A percentile compares a stretch with the other conserved stretches of the same genome.
These are phyloP conservation scores for Melanomma pulvis-pyrius DNA, from an alignment of 495 filamentous ascomycete species.

Conservation along the genomic window DNA sequence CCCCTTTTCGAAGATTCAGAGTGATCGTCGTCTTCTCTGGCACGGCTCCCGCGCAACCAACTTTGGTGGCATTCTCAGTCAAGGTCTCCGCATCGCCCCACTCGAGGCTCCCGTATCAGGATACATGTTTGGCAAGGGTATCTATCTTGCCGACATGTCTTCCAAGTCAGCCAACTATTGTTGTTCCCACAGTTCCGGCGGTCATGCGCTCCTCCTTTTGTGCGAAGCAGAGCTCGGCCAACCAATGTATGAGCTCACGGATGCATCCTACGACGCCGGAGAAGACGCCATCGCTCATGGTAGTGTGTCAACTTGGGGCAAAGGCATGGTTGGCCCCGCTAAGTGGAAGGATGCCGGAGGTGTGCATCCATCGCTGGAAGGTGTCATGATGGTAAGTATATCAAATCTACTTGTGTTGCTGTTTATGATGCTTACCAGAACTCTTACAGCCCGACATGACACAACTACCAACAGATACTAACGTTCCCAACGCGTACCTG, in stretches of 20 bases:
- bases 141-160: slow-evolving; percentile 85
- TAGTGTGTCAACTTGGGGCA: slow-evolving; percentile 67
- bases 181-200: slow-evolving; percentile 49
- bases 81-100: slow-evolving; percentile 84
- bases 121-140: slow-evolving; percentile 87
- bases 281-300: slow-evolving; percentile 62
- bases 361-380: slow-evolving; percentile 63
- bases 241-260: slow-evolving; percentile 62
- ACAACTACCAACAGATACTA: slow-evolving; percentile 46
- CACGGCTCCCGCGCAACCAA: slow-evolving; percentile 80
- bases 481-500: slow-evolving; percentile 44
- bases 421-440: neutral
- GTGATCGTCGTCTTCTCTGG: slow-evolving; percentile 77
- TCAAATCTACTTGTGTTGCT: neutral
- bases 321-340: slow-evolving; percentile 61
- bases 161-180: slow-evolving; percentile 82
- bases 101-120: slow-evolving; percentile 78
- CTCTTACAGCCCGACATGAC: slow-evolving; percentile 52
- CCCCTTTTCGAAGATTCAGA: slow-evolving; percentile 43
- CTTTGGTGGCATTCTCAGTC: slow-evolving; percentile 79
- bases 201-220: slow-evolving; percentile 63
- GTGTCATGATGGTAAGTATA: slow-evolving; percentile 62
- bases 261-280: slow-evolving; percentile 61
- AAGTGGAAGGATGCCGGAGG: slow-evolving; percentile 76
- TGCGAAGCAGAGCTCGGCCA: slow-evolving; percentile 80